Conservation (phyloP, 768 basidiomycete species). For the Russula dissimulans region DNA sequence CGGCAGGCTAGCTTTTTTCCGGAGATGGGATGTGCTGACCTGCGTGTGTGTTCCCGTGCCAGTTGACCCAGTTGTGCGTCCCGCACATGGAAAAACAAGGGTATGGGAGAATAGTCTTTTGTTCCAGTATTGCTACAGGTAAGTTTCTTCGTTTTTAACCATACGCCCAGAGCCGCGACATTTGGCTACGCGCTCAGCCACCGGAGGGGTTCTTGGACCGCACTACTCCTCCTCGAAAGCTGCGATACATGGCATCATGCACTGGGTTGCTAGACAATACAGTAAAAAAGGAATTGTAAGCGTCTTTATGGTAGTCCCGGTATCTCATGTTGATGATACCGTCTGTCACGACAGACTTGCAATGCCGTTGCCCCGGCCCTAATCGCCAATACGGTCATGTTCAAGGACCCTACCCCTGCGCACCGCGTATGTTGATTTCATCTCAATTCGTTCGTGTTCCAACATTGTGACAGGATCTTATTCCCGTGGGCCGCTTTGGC, state of each 20-base stretch:
- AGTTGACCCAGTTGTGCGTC: constrained; percentile 45
- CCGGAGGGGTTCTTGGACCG: constrained; percentile 46
- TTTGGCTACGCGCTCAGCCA: constrained; percentile 24
- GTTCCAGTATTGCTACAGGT: constrained; percentile 45
- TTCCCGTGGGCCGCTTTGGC: constrained; percentile 45
- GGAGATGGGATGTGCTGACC: not conserved
- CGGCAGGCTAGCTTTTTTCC: not conserved
- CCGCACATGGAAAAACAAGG: constrained; percentile 41
- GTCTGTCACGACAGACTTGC: constrained; percentile 30
- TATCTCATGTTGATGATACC: not conserved
- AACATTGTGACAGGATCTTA: constrained; percentile 28
- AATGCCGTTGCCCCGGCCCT: constrained; percentile 47
- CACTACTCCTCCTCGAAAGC: constrained; percentile 51
- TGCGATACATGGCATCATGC: constrained; percentile 44
- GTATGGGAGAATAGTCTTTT: constrained; percentile 43
- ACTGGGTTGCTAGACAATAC: constrained; percentile 45
- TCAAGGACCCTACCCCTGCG: constrained; percentile 32
- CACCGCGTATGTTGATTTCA: constrained; percentile 24
- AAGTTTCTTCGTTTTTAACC: constrained; percentile 1
- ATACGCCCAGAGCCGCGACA: not conserved
- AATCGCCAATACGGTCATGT: constrained; percentile 43
- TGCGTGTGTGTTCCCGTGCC: not conserved
- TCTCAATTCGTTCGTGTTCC: not conserved
- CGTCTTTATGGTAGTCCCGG: not conserved
- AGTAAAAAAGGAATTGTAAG: constrained; percentile 43